These are phyloP conservation scores for Botryotinia calthae DNA, from an alignment of 2,329 filamentous ascomycete species.

Conservation along the genomic window DNA sequence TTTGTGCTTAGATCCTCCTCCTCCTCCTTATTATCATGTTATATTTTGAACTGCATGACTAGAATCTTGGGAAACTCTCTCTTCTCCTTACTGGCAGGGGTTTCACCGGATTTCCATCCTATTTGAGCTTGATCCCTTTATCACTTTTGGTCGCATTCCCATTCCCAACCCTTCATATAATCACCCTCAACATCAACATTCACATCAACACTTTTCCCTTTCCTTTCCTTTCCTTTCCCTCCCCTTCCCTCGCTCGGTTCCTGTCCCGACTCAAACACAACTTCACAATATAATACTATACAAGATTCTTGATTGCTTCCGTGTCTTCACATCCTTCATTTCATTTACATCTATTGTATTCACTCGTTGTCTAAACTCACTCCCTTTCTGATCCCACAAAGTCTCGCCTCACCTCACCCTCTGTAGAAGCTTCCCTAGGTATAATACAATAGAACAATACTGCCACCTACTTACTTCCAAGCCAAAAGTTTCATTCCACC, in stretches of 20 bases:
- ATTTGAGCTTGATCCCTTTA: neutral
- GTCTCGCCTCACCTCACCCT: neutral
- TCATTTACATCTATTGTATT: neutral
- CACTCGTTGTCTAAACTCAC: slow-evolving; percentile 1
- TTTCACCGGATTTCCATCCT: neutral
- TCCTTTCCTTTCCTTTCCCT: neutral
- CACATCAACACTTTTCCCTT: neutral
- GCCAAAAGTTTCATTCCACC: neutral
- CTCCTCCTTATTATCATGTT: neutral
- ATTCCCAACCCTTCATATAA: slow-evolving; percentile 5
- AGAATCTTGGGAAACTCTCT: neutral
- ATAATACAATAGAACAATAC: slow-evolving; percentile 5
- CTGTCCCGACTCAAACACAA: neutral
- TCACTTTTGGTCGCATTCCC: neutral
- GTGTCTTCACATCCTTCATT: neutral
- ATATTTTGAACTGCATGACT: neutral
- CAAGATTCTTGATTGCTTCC: neutral
- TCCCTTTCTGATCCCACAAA: neutral
- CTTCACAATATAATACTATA: neutral
- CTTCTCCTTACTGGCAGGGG: neutral
- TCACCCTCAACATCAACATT: slow-evolving; percentile 9
- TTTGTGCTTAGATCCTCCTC: neutral
- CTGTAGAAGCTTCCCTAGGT: neutral
- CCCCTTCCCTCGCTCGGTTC: neutral
- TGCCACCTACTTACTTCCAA: neutral